Conservation (phyloP, 345 rosid species). For the Pistacia integerrima region DNA sequence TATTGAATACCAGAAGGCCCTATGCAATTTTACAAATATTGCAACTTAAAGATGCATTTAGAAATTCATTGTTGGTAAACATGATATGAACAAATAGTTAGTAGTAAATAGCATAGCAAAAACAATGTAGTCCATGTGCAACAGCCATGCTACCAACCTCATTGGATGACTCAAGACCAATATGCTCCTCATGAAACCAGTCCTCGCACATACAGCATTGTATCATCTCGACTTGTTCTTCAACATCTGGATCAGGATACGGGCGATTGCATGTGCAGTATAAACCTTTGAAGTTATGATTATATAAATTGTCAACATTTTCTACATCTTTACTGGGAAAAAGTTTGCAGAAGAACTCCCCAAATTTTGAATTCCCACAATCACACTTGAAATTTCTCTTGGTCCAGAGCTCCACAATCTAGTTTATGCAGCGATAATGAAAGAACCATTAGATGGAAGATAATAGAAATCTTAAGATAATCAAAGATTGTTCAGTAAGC, state of each 20-base stretch:
- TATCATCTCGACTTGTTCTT: slow-evolving; percentile 95
- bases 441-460: neutral
- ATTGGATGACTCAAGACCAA: slow-evolving; percentile 59
- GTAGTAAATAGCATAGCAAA: neutral
- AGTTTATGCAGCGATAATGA: slow-evolving; percentile 8
- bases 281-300: slow-evolving; percentile 89
- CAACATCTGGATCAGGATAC: slow-evolving; percentile 88
- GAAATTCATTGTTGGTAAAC: neutral
- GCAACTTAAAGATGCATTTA: neutral
- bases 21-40: neutral
- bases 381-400: slow-evolving; percentile 91
- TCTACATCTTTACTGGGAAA: slow-evolving; percentile 70
- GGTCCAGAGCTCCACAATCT: slow-evolving; percentile 97
- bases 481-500: neutral
- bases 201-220: slow-evolving; percentile 97
- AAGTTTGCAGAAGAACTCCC: slow-evolving; percentile 81
- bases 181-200: slow-evolving; percentile 98
- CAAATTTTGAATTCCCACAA: slow-evolving; percentile 94
- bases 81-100: neutral
- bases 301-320: slow-evolving; percentile 74
- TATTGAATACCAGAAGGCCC: too few species aligned
- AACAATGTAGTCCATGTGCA: neutral
- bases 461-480: slow-evolving; percentile 4
- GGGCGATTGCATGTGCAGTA: slow-evolving; percentile 83
- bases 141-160: slow-evolving; percentile 45